phyloP scores from a whole-genome alignment of 257 asterid species.

The Solanum clarkiae region DNA sequence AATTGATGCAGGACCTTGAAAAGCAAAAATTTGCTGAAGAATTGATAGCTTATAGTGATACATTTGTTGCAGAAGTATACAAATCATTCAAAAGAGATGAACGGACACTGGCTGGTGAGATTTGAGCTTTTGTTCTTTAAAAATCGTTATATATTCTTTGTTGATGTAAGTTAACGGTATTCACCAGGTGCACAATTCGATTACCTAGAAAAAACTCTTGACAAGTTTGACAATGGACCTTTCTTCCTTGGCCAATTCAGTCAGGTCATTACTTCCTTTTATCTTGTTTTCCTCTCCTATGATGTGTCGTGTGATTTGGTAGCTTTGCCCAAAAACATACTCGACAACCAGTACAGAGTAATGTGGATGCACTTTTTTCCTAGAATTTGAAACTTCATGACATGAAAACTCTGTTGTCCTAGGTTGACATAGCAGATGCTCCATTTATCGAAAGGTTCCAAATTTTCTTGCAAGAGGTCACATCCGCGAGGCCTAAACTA shows the following conservation, averaged over 20 bases:
- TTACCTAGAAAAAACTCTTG: conserved; percentile 44
- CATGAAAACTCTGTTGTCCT: neutral
- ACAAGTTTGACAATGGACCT: conserved; percentile 41
- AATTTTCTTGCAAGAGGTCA: conserved; percentile 28
- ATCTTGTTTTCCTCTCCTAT: neutral
- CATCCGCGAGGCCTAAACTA: conserved; percentile 44
- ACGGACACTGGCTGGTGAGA: conserved; percentile 24
- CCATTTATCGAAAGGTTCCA: conserved; percentile 61
- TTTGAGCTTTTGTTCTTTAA: neutral
- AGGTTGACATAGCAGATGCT: conserved; percentile 46
- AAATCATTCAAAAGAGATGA: conserved; percentile 33
- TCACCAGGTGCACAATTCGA: conserved; percentile 17
- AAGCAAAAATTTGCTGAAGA: conserved; percentile 49
- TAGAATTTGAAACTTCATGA: neutral
- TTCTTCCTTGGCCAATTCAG: conserved; percentile 61
- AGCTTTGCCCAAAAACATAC: neutral
- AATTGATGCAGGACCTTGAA: conserved; percentile 25
- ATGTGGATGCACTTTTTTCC: neutral
- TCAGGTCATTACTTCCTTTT: neutral
- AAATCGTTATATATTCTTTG: neutral
- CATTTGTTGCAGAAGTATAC: conserved; percentile 18
- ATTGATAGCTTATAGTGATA: conserved; percentile 31
- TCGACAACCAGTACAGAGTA: neutral
- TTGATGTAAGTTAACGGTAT: neutral
- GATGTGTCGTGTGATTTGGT: neutral